Conservation (phyloP, 1,139 yeast species). For the Debaryomycetaceae sp. region DNA sequence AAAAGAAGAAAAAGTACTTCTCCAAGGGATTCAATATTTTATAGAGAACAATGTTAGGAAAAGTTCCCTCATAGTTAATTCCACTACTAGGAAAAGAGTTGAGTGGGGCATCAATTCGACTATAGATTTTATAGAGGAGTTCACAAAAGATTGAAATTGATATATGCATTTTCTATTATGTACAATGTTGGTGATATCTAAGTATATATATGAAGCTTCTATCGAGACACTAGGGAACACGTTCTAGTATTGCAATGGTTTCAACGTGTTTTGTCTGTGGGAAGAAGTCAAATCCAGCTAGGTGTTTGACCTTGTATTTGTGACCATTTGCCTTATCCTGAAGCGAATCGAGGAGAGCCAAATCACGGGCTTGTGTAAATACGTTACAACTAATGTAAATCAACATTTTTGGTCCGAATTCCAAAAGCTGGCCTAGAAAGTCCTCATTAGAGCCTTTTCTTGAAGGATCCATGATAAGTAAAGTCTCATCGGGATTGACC, state of each 20-base stretch:
- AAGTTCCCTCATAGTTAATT: slow-evolving; percentile 53
- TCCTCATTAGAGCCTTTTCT: slow-evolving; percentile 37
- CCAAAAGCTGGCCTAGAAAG: slow-evolving; percentile 33
- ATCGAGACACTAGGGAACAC: background rate
- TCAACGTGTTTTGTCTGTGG: slow-evolving; percentile 51
- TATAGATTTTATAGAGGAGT: slow-evolving; percentile 53
- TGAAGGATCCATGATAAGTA: slow-evolving; percentile 47
- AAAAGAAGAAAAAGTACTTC: slow-evolving; percentile 56
- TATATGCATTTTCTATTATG: slow-evolving; percentile 1
- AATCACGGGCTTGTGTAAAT: slow-evolving; percentile 46
- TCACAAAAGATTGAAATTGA: slow-evolving; percentile 17
- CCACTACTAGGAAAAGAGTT: slow-evolving; percentile 58
- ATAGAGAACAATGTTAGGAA: slow-evolving; percentile 49
- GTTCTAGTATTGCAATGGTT: slow-evolving; percentile 37
- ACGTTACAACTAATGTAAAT: slow-evolving; percentile 46
- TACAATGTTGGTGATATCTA: background rate
- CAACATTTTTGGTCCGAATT: slow-evolving; percentile 35
- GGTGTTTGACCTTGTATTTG: slow-evolving; percentile 27
- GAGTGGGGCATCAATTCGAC: slow-evolving; percentile 67
- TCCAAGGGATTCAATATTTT: slow-evolving; percentile 75
- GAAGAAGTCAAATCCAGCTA: slow-evolving; percentile 45
- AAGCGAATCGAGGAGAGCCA: slow-evolving; percentile 24
- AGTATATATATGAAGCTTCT: too few relatives aligned
- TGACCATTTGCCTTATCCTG: slow-evolving; percentile 11
- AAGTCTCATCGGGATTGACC: slow-evolving; percentile 29